These are phyloP conservation scores for Haberlea rhodopensis DNA, from an alignment of 257 asterid genomes.

Conservation along the genomic window DNA sequence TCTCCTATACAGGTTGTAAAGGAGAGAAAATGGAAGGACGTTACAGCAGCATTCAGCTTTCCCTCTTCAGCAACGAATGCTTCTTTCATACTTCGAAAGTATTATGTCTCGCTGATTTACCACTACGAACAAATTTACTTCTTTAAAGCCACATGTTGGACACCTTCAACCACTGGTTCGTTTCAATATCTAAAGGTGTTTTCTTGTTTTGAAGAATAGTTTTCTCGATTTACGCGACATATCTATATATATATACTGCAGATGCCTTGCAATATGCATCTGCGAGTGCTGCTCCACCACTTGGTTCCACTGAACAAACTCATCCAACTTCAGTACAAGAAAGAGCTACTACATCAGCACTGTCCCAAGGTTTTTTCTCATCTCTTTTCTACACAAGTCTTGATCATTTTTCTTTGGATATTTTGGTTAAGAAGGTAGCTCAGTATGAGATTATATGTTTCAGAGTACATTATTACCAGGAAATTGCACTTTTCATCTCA, in stretches of 20 bases:
- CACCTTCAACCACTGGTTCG: slow-evolving; percentile 55
- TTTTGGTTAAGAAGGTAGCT: not conserved
- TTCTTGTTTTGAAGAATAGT: not conserved
- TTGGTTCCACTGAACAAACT: slow-evolving; percentile 28
- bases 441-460: not conserved
- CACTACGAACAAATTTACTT: slow-evolving; percentile 82
- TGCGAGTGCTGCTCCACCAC: slow-evolving; percentile 28
- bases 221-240: slow-evolving; percentile 3
- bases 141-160: slow-evolving; percentile 64
- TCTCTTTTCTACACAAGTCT: not conserved
- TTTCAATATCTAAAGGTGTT: slow-evolving; percentile 3
- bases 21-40: slow-evolving; percentile 81
- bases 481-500: not conserved
- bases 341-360: slow-evolving; percentile 20
- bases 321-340: slow-evolving; percentile 26
- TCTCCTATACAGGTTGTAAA: slow-evolving; percentile 46
- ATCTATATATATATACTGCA: slow-evolving; percentile 25
- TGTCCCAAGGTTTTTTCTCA: slow-evolving; percentile 37
- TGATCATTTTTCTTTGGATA: not conserved
- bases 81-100: slow-evolving; percentile 79
- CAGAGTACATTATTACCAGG: not conserved
- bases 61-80: slow-evolving; percentile 92
- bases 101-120: slow-evolving; percentile 61
- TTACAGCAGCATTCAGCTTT: slow-evolving; percentile 61
- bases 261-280: slow-evolving; percentile 42